phyloP scores from a whole-genome alignment of 306 rosid species.

The Sophora flavescens region DNA sequence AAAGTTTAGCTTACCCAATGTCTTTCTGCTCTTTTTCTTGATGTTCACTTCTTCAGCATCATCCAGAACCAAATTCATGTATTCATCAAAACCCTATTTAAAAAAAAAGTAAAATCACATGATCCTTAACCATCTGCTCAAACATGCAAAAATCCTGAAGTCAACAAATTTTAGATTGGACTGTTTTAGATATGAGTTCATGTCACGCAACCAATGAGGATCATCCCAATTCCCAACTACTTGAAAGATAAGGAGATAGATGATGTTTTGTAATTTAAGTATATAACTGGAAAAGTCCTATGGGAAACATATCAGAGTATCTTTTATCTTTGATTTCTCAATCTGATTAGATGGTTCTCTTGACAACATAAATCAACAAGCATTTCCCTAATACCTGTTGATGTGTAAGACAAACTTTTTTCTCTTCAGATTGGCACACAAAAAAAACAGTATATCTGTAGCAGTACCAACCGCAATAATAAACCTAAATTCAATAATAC shows the following conservation, averaged over 20 bases:
- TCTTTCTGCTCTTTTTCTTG: slow-evolving; percentile 79
- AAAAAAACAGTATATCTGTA: background rate
- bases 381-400: background rate
- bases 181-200: background rate
- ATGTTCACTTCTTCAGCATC: slow-evolving; percentile 65
- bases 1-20: slow-evolving; percentile 55
- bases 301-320: background rate
- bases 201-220: background rate
- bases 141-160: background rate
- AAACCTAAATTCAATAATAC: background rate
- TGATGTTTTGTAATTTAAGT: background rate
- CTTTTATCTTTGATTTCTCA: background rate
- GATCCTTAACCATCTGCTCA: background rate
- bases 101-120: background rate
- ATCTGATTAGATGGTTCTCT: background rate
- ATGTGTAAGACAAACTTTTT: too few relatives aligned
- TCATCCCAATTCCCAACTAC: background rate
- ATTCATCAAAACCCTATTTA: slow-evolving; percentile 65
- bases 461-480: slow-evolving; percentile 1
- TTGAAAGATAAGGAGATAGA: background rate
- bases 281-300: background rate
- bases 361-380: background rate
- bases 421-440: background rate
- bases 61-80: too few relatives aligned
- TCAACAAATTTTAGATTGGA: slow-evolving; percentile 1